Base-by-base conservation (phyloP, 2,329 filamentous ascomycete genomes). In the Alternaria panax region DNA sequence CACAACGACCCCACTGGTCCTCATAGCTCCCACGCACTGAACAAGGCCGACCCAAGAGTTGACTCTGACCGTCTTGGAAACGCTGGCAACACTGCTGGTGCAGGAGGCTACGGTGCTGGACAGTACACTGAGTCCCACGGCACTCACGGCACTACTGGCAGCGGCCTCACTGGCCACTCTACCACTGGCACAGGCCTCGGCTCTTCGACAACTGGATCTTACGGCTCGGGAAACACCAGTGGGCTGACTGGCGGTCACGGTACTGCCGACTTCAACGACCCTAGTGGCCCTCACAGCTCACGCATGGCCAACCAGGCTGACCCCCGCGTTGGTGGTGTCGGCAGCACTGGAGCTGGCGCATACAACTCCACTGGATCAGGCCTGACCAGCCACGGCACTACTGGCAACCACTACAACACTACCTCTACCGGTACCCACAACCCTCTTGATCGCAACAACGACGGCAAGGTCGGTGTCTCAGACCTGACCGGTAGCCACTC, bases 11-110 rank as follows among this genome's bases (percentile, higher is more conserved):
- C 57, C 25, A 56, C 18, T 5, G 57, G 51, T 11, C 57, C 45
- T 43, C 57, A 59, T 40, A 22, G 24, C 30, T 59, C 57, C 24
- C 46, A 52, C 27, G 7, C 38, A 14, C 11, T 58, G 41, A 77
- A 77, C 66, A 76, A 77, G 63, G 40, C 64, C 5, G 76, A 79
- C 45, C 76, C 76, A 12, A 63, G 75, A 22, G 76, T 79, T 16
- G 77, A 79, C 64, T 69, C 68, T 16, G 68, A 78, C 51, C 67
- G 71, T 9, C 73, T 78, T 48, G 73, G 73, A 11, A 70, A 57
- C 5, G 51, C 60, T 34, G 64, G 62, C 41, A 74, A 73, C 57
- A 73, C 69, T 16, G 61, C 68, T 25, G 71, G 70, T 12, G 63
- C 62, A 40, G 74, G 73, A 18, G 66, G 62, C 5, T 34, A 62